Base-by-base conservation (phyloP, 2,329 filamentous ascomycete species). In the Paraphaeosphaeria sporulosa region DNA sequence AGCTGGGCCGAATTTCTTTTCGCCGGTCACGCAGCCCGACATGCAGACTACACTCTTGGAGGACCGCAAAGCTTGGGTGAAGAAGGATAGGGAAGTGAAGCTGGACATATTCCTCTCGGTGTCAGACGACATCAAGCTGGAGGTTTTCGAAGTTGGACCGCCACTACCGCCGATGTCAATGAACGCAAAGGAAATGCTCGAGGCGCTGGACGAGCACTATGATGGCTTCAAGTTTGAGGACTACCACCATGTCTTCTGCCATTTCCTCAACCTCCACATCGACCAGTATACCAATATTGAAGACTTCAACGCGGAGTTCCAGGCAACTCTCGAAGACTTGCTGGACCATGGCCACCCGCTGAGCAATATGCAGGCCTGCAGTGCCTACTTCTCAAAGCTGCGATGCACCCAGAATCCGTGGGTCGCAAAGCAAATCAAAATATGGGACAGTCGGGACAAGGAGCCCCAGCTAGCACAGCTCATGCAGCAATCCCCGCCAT, bases 361-460 rank as follows among this genome's bases (percentile, higher is more conserved):
- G 21, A 67, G 70, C 30, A 77, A 78, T 47, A 58, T 63, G 12
- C 74, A 78, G 63, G 74, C 75, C 38, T 75, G 72, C 62, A 76
- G 73, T 55, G 74, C 74, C 40, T 78, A 78, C 63, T 75, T 78
- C 55, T 77, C 74, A 2, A 78, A 78, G 51, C 62, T 78, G 2
- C 67, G 74, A 23, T 78, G 75, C 59, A 76, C 69, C 17, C 73
- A 77, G 55, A 78, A 77, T 34, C 71, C 74, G 4, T 77, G 75
- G 75, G 74, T 78, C 17, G 65, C 63, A 21, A 71, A 70, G 58
- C 74, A 72, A 57, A 59, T 78, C 15, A 67, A 72, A 53, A 66
- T 71, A 25, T 78, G 73, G 74, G 65, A 74, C 43, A 42, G 63
- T n/a, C 63, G 69, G 21, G n/a, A 60, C 0, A 51, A 59, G 4